These are phyloP conservation scores for Reticulomyxa filosa DNA, from an alignment of 78 protist species.

Conservation along the genomic window DNA sequence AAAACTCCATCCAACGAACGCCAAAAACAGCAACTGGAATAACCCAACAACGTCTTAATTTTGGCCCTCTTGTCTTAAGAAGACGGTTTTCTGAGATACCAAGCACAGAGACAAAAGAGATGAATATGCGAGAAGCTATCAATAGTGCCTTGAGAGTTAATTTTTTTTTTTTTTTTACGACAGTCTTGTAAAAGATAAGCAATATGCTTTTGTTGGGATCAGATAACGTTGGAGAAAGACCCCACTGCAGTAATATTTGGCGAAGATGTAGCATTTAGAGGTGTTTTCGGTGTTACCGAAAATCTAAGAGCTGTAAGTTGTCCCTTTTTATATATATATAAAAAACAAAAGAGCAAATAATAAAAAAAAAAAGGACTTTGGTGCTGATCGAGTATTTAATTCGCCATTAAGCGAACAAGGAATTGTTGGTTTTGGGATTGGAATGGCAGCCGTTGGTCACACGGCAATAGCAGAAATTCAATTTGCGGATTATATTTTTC, in stretches of 20 bases:
- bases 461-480: slow-evolving; percentile 75
- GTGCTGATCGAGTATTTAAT: slow-evolving; percentile 72
- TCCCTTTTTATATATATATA: neutral
- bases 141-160: neutral
- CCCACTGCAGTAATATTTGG: slow-evolving; percentile 50
- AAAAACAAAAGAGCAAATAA: neutral
- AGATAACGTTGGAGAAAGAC: slow-evolving; percentile 1
- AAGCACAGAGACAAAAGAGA: neutral
- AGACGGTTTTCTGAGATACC: too few relatives aligned
- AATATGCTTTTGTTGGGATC: neutral
- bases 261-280: slow-evolving; percentile 91
- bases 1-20: too few relatives aligned
- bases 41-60: too few relatives aligned
- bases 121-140: slow-evolving; percentile 4
- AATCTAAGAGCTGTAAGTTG: slow-evolving; percentile 27
- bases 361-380: slow-evolving; percentile 25
- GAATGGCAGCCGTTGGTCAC: slow-evolving; percentile 64
- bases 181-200: neutral
- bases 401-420: slow-evolving; percentile 91
- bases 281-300: slow-evolving; percentile 76
- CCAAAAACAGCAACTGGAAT: too few relatives aligned
- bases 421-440: slow-evolving; percentile 35
- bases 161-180: neutral
- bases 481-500: slow-evolving; percentile 79
- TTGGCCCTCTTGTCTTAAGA: too few relatives aligned